Percentiles rank a stretch among this genome's conserved stretches.
Evolutionary conservation across 2,329 filamentous ascomycete species (phyloP).

Genomic region (Botryotinia narcissicola): DNA sequence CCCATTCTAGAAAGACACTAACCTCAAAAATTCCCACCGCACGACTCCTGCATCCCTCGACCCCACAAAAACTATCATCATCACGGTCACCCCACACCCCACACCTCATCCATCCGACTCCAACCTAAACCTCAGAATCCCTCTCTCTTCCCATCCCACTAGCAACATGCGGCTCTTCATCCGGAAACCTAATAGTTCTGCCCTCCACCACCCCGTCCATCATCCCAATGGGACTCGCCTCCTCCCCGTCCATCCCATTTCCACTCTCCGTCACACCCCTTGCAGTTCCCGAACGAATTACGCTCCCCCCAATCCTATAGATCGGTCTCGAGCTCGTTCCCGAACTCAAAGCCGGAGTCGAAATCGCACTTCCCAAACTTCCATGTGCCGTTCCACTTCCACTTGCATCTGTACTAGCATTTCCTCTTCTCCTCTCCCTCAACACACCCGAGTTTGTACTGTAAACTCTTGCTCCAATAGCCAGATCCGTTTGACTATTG

Average conservation of each 20-base stretch:
- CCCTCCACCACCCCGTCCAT: slow-evolving; percentile 17
- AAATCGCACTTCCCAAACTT: not conserved
- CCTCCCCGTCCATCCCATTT: not conserved
- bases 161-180: slow-evolving; percentile 37
- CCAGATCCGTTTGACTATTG: slow-evolving; percentile 20
- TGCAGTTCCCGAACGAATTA: slow-evolving; percentile 23
- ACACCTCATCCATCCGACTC: not conserved
- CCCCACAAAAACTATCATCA: no score
- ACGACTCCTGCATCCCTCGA: not conserved
- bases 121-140: not conserved
- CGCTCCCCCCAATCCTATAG: slow-evolving; percentile 44
- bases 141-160: not conserved
- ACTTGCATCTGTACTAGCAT: not conserved
- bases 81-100: not conserved
- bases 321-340: slow-evolving; percentile 30
- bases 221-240: not conserved
- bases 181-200: slow-evolving; percentile 47
- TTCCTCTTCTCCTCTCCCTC: slow-evolving; percentile 6
- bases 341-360: slow-evolving; percentile 3
- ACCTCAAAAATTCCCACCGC: not conserved
- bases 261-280: not conserved
- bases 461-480: slow-evolving; percentile 1
- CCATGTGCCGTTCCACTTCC: not conserved
- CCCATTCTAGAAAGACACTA: not conserved
- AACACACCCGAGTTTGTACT: not conserved